Base-by-base conservation (phyloP, 2,329 filamentous ascomycete species). In the Capronia coronata region DNA sequence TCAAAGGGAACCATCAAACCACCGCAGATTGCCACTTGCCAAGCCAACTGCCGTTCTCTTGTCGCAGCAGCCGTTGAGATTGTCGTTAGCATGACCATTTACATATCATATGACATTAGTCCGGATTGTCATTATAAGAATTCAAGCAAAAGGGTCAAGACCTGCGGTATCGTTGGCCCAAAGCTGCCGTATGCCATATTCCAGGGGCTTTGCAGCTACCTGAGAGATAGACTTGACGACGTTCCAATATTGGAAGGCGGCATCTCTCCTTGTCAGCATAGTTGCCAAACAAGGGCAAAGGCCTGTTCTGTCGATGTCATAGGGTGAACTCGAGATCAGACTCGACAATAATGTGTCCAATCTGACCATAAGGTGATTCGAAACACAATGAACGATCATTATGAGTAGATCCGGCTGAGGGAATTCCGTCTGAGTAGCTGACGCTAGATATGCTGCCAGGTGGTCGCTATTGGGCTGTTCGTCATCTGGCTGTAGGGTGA, bases 121-220 rank as follows among this genome's bases (percentile, higher is more conserved):
- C 25, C 5, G 25, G 10, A 27, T 27, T 10, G 5, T 27, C 25
- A 5, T 5, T 27, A 10, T 27, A n/a, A n/a, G n/a, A n/a, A n/a
- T 27, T 10, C 25, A 5, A 27, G 10, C 6, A 27, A 10, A 10
- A 6, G 6, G 25, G 19, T 21, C 35, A 19, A 38, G 19, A 19
- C 14, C 4, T 38, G 4, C 16, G 4, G 16, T 21, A 13, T 14
- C 38, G 21, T 51, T 29, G 18, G 38, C n/a, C 32, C 44, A 44
- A 11, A 48, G 29, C 34, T 44, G 39, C 32, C 30, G 49, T 34
- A 48, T 18, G 11, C 48, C 48, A 37, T 22, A 50, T 40, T 46
- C 43, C 21, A 46, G 27, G 18, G 37, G 48, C 30, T 46, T 50
- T 14, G 37, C 43, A 21, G 48, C 48, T 16, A 50, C 41, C 8